Evolutionary conservation across 352 stramenopile genomes (phyloP), one percentile per base, ranked within the genome.

Genomic region (Phytophthora citricola): DNA sequence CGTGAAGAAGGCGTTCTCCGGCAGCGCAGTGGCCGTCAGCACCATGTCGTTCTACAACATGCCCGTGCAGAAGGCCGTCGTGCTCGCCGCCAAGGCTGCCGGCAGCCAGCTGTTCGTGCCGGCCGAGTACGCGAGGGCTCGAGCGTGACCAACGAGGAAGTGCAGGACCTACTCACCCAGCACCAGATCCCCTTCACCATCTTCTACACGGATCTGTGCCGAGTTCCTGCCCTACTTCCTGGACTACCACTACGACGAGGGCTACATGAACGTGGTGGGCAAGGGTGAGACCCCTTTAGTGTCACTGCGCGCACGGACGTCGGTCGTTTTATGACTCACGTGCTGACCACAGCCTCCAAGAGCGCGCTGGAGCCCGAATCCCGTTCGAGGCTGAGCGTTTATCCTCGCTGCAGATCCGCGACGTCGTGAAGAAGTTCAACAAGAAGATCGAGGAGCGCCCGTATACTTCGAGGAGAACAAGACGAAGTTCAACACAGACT

Each of bases 51-150:
- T 11, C 12, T 43, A 17, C 39, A 32, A 39, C 34, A 60, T 67
- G 44, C 20, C 29, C 22, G 34, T 57, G 32, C 66, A 69, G 31
- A 27, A 45, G 14, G 29, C 26, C n/a, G 26, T 63, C 4, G 47
- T 63, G 1, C 38, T 15, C 0, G 65, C 51, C 9, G 66, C 59
- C 32, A 73, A 73, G 48, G 47, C 52, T 22, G 66, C 66, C 4
- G 59, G 58, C 40, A 50, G 69, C 22, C 52, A 73, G 54, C 53
- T 73, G 10, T 73, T 73, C 27, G 55, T 73, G 31, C 59, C 66
- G 32, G 40, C 51, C 15, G 64, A 73, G 54, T 57, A 51, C 27
- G 57, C 27, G 61, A 9, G 47, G 31, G 58, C 38, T n/a, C 52
- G 5, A 59, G 66, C 40, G 17, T 62, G 31, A 53, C 41, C 15